Percentiles rank a stretch among this genome's conserved stretches.
Conservation (phyloP, 768 basidiomycete genomes). For the Lentinula raphanica region DNA sequence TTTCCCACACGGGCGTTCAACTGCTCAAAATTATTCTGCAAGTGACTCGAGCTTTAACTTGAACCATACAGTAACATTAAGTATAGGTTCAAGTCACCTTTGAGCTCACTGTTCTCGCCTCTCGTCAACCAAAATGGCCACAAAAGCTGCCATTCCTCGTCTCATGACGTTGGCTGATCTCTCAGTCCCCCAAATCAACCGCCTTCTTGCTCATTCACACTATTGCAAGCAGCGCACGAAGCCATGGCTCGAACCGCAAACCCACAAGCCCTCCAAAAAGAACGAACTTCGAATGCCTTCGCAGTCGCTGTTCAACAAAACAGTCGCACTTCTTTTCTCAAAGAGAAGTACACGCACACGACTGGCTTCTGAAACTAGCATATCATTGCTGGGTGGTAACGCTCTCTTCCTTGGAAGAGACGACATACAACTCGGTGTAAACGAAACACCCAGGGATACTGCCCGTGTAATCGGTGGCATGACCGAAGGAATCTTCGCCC, state of each 20-base stretch:
- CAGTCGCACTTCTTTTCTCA: conserved; percentile 84
- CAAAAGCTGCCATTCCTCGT: conserved; percentile 42
- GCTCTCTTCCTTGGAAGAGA: conserved; percentile 85
- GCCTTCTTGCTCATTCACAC: conserved; percentile 60
- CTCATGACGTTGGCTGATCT: conserved; percentile 90
- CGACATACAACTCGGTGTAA: conserved; percentile 95
- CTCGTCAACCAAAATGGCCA: neutral
- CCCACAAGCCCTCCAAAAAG: conserved; percentile 25
- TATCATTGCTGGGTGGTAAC: conserved; percentile 75
- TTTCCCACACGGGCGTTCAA: too few relatives aligned
- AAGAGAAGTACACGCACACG: conserved; percentile 94
- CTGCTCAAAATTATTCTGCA: too few relatives aligned
- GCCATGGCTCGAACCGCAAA: conserved; percentile 64
- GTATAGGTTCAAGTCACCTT: neutral
- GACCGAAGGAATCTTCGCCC: conserved; percentile 95
- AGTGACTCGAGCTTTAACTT: too few relatives aligned
- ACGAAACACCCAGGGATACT: conserved; percentile 81
- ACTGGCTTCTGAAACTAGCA: conserved; percentile 79
- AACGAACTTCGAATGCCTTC: conserved; percentile 51
- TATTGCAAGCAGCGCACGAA: conserved; percentile 54
- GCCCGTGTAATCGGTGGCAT: conserved; percentile 88
- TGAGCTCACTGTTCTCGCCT: neutral
- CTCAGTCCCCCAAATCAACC: conserved; percentile 63
- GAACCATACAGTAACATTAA: too few relatives aligned
- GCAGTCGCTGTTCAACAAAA: conserved; percentile 75